Evolutionary conservation across 441 rosid genomes (phyloP).

Genomic region (Eutrema salsugineum): DNA sequence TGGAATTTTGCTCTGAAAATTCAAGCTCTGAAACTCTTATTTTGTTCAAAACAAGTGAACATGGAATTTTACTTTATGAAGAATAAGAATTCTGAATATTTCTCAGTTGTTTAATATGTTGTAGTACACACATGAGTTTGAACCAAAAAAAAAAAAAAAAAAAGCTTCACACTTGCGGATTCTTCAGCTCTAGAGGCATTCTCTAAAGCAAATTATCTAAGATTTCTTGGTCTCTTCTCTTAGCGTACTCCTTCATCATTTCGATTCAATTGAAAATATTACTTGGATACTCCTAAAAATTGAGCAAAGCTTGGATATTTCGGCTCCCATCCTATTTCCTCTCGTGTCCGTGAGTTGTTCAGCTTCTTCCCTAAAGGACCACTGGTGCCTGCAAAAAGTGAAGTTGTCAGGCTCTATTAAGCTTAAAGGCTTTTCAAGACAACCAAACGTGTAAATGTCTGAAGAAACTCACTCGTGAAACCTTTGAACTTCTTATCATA

Average conservation of each 20-base stretch:
- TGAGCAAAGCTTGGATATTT: slow-evolving; percentile 73
- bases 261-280: not conserved
- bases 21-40: no score
- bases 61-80: no score
- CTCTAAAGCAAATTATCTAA: not conserved
- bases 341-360: slow-evolving; percentile 68
- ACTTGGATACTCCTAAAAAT: slow-evolving; percentile 61
- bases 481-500: slow-evolving; percentile 59
- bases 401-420: not conserved
- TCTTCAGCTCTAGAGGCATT: no score
- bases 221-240: not conserved
- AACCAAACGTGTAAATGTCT: not conserved
- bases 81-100: no score
- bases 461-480: slow-evolving; percentile 59
- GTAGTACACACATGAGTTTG: no score
- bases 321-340: slow-evolving; percentile 87
- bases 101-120: no score
- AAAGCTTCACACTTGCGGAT: no score
- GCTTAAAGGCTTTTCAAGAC: not conserved
- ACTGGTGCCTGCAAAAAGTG: slow-evolving; percentile 52
- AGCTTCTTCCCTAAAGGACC: slow-evolving; percentile 85
- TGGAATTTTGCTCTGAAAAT: no score
- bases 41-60: no score
- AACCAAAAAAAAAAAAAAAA: no score
- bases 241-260: not conserved